These are phyloP conservation scores for Cystobasidium slooffiae DNA, from an alignment of 1,284 basidiomycete genomes.

Conservation along the genomic window DNA sequence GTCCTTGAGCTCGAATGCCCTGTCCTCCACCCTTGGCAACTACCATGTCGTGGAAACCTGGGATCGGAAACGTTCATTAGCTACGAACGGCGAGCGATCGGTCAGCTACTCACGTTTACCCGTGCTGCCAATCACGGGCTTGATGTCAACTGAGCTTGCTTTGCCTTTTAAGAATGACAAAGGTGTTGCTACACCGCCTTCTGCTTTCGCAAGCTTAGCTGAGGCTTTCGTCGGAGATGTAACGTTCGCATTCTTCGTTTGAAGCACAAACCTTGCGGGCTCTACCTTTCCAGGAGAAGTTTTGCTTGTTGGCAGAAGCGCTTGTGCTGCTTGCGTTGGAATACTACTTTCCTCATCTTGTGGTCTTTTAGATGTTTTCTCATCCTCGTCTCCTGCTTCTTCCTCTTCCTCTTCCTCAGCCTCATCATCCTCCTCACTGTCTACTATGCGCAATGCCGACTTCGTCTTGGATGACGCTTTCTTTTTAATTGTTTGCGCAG, in stretches of 20 bases:
- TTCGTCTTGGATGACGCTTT: not conserved
- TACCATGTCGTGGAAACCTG: conserved; percentile 38
- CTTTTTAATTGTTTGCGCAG: not conserved
- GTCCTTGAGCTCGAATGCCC: conserved; percentile 21
- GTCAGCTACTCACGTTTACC: conserved; percentile 2
- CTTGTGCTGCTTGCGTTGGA: too few relatives aligned
- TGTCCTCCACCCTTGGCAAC: conserved; percentile 31
- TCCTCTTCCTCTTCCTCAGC: not conserved
- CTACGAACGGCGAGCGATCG: not conserved
- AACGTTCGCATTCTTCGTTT: too few relatives aligned
- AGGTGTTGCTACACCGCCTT: not conserved
- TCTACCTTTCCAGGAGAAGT: too few relatives aligned
- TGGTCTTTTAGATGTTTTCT: not conserved
- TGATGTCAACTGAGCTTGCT: not conserved
- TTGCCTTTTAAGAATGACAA: not conserved
- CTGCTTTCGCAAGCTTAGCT: not conserved
- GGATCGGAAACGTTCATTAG: not conserved
- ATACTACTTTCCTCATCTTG: too few relatives aligned
- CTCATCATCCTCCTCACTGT: conserved; percentile 17
- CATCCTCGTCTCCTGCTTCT: not conserved
- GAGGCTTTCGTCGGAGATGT: too few relatives aligned
- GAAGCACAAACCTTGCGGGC: too few relatives aligned
- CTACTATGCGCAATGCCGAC: not conserved
- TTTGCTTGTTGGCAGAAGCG: too few relatives aligned
- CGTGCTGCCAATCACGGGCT: conserved; percentile 9